Base-by-base conservation (phyloP, 108 stramenopile genomes). In the Nitzschia sp. region DNA sequence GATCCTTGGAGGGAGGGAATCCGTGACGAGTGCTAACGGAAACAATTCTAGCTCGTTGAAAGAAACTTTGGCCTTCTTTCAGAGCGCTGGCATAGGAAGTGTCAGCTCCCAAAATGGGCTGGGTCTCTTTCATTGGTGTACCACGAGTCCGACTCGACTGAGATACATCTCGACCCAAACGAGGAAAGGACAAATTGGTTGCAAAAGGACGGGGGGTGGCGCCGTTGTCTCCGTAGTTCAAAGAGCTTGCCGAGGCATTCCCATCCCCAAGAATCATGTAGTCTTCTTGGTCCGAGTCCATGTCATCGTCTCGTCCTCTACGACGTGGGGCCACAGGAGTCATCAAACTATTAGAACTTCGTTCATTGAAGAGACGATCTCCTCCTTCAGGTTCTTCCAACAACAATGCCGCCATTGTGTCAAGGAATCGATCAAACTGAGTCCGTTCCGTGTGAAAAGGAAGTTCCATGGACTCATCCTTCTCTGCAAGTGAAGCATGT, bases 1-100 rank as follows among this genome's bases (percentile, higher is more conserved):
- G 85, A 65, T 86, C 86, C 53, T 87, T 88, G 62, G 83, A 86
- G 19, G 88, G 88, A 19, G 91, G 91, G 63, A 92, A 89, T 15
- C 85, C 86, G 63, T 92, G 86, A 22, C 82, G 57, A 1, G 67
- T 42, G 10, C 73, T 72, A 7, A 86, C 73, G 0, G 88, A 75
- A 17, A 86, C 65, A 50, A 92, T 73, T 11, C 83, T 55, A 6
- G 91, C 87, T 29, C 81, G 70, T 57, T 81, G 69, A 63, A 86
- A 86, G 72, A 86, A 86, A n/a, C 70, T 70, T 63, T 79, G 66
- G 6, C 83, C 83, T 15, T 72, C 29, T n/a, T 73, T 58, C 54
- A 84, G 54, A 10, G 75, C 68, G 44, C 62, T 72, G 41, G 76
- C 76, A 55, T 59, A 84, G 51, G 72, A 55, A n/a, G 73, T 70